Percentiles rank a stretch among this genome's conserved stretches.
These are phyloP conservation scores for Peniophora sp. DNA, from an alignment of 1,284 basidiomycete species.

Conservation along the genomic window DNA sequence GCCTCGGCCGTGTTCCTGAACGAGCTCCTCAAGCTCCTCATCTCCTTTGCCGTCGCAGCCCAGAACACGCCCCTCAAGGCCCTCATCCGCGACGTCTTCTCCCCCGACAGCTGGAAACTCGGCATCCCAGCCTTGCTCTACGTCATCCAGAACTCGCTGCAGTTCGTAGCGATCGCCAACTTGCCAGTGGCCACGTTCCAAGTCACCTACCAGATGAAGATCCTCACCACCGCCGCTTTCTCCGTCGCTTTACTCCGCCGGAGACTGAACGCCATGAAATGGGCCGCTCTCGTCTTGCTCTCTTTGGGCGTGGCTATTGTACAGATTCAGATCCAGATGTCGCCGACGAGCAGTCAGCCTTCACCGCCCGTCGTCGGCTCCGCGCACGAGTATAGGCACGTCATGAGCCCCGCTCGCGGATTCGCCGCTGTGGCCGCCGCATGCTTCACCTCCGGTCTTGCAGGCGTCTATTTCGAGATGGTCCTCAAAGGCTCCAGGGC, in stretches of 20 bases:
- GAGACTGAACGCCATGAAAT: constrained; percentile 69
- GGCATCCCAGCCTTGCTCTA: constrained; percentile 96
- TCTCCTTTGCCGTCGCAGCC: constrained; percentile 76
- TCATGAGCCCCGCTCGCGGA: constrained; percentile 62
- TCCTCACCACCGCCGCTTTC: constrained; percentile 93
- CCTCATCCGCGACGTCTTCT: constrained; percentile 56
- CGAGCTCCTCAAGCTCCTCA: constrained; percentile 87
- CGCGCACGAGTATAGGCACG: constrained; percentile 21
- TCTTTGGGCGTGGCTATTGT: constrained; percentile 91
- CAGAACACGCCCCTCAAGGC: constrained; percentile 39
- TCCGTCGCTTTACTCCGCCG: constrained; percentile 86
- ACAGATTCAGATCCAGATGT: constrained; percentile 65
- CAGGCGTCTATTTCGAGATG: constrained; percentile 81
- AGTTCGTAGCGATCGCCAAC: constrained; percentile 90
- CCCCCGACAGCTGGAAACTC: constrained; percentile 91
- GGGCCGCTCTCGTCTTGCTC: constrained; percentile 79
- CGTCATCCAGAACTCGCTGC: constrained; percentile 91
- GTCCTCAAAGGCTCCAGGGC: constrained; percentile 65
- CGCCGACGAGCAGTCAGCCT: too few species aligned
- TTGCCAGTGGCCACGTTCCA: constrained; percentile 93
- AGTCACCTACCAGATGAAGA: constrained; percentile 96
- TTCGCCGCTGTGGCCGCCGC: constrained; percentile 62
- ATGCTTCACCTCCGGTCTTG: constrained; percentile 75
- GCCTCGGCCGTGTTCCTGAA: constrained; percentile 90
- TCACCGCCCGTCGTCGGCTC: constrained; percentile 22